phyloP scores from a whole-genome alignment of 2,329 filamentous ascomycete genomes.

The Trichoderma koningiopsis region DNA sequence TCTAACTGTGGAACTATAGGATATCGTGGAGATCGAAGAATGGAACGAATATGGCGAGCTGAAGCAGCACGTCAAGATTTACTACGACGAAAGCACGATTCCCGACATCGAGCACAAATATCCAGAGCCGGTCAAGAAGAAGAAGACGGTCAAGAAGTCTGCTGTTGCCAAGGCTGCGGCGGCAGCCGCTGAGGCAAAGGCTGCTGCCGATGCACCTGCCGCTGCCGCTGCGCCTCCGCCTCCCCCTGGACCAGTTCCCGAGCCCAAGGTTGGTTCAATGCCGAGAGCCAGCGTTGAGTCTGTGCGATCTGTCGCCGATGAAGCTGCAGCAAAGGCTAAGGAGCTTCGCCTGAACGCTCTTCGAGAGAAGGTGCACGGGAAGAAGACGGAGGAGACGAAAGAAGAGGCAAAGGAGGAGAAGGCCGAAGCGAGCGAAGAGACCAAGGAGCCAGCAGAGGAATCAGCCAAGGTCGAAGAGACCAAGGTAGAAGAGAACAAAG shows the following conservation, averaged over 20 bases:
- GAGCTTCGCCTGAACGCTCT: constrained; percentile 57
- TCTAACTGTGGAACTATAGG: constrained; percentile 53
- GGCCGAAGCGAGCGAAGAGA: constrained; percentile 1
- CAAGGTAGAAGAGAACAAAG: constrained; percentile 19
- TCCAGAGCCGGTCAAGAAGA: constrained; percentile 42
- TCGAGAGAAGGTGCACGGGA: constrained; percentile 57
- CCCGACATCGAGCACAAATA: constrained; percentile 57
- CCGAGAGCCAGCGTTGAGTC: constrained; percentile 16
- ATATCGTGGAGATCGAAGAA: constrained; percentile 91
- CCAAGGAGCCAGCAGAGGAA: constrained; percentile 16
- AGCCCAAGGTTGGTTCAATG: constrained; percentile 30
- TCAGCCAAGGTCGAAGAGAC: not conserved
- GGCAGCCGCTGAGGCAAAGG: constrained; percentile 31
- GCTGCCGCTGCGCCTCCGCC: constrained; percentile 32
- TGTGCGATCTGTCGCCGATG: constrained; percentile 61
- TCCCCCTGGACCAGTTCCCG: constrained; percentile 30
- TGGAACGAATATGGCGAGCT: constrained; percentile 99
- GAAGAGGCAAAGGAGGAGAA: constrained; percentile 27
- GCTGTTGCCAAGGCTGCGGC: constrained; percentile 31
- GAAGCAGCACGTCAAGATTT: constrained; percentile 76
- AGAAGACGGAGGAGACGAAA: constrained; percentile 27
- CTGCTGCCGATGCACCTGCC: constrained; percentile 25
- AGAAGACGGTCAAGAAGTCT: constrained; percentile 33
- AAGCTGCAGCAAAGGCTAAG: constrained; percentile 67
- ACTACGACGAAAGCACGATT: constrained; percentile 64